phyloP scores from a whole-genome alignment of 768 basidiomycete species.

The Tremella yokohamensis region DNA sequence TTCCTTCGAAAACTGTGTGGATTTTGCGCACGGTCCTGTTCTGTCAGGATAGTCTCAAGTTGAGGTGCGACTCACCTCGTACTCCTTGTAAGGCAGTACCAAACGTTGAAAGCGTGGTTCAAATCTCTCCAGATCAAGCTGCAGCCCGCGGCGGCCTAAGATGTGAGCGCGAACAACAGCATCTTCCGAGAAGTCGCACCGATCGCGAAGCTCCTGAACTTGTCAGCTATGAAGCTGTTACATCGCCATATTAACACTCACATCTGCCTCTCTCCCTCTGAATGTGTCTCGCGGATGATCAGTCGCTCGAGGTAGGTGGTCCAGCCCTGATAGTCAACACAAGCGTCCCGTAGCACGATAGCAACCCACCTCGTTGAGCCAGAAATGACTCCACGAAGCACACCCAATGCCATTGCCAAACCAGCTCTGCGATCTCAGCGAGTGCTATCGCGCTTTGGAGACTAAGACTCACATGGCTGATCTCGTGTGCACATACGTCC shows the following conservation, averaged over 20 bases:
- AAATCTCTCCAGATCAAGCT: conserved; percentile 67
- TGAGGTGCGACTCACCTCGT: conserved; percentile 46
- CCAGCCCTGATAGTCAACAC: conserved; percentile 60
- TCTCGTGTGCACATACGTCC: conserved; percentile 76
- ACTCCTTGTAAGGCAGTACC: conserved; percentile 67
- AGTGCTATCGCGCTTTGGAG: too few species aligned
- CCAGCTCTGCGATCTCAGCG: conserved; percentile 68
- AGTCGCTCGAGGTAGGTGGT: conserved; percentile 89
- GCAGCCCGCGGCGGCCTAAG: conserved; percentile 63
- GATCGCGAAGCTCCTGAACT: conserved; percentile 24
- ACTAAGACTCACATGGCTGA: conserved; percentile 54
- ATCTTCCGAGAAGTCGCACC: conserved; percentile 22
- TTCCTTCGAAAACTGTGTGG: background rate
- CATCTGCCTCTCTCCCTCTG: conserved; percentile 73
- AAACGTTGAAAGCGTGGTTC: conserved; percentile 74
- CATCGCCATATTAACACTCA: too few species aligned
- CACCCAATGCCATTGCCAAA: conserved; percentile 70
- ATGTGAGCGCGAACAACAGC: background rate
- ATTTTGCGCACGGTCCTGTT: conserved; percentile 13
- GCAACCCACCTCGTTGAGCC: conserved; percentile 49
- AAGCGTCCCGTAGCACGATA: background rate
- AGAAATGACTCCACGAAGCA: conserved; percentile 52
- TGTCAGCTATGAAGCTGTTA: too few species aligned
- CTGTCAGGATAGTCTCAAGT: conserved; percentile 6
- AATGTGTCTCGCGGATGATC: conserved; percentile 62